phyloP scores from a whole-genome alignment of 1,284 basidiomycete genomes.

The Irpex lacteus region DNA sequence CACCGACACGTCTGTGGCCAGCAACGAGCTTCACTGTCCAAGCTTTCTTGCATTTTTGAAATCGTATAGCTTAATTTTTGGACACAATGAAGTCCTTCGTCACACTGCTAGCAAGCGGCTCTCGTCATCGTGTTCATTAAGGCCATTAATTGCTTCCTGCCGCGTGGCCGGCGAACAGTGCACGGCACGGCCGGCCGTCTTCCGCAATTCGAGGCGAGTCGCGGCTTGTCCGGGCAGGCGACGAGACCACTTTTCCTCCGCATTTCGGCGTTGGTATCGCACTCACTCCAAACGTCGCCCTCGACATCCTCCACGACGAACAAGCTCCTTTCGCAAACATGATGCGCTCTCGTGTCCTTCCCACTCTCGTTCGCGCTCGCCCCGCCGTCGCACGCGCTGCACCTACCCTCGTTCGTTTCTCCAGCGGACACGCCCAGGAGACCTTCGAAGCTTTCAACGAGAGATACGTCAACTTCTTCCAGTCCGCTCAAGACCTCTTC shows the following conservation, averaged over 20 bases:
- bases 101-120: neutral
- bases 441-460: slow-evolving; percentile 92
- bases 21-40: neutral
- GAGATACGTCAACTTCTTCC: slow-evolving; percentile 93
- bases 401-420: slow-evolving; percentile 44
- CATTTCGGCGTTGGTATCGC: slow-evolving; percentile 13
- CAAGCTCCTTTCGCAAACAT: slow-evolving; percentile 18
- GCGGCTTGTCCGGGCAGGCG: slow-evolving; percentile 23
- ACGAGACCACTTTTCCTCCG: slow-evolving; percentile 21
- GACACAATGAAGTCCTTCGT: neutral
- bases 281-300: slow-evolving; percentile 10
- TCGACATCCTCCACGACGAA: slow-evolving; percentile 16
- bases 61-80: neutral
- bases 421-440: slow-evolving; percentile 70
- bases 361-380: slow-evolving; percentile 56
- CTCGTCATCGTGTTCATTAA: neutral
- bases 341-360: slow-evolving; percentile 46
- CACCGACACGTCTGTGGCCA: neutral
- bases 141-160: neutral
- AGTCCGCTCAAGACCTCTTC: slow-evolving; percentile 91
- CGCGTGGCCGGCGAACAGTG: neutral
- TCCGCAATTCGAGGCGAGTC: slow-evolving; percentile 18
- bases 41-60: neutral
- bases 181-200: neutral
- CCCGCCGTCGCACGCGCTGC: slow-evolving; percentile 36